Conservation (phyloP, 108 stramenopile species). For the Discostella stelligeroides region DNA sequence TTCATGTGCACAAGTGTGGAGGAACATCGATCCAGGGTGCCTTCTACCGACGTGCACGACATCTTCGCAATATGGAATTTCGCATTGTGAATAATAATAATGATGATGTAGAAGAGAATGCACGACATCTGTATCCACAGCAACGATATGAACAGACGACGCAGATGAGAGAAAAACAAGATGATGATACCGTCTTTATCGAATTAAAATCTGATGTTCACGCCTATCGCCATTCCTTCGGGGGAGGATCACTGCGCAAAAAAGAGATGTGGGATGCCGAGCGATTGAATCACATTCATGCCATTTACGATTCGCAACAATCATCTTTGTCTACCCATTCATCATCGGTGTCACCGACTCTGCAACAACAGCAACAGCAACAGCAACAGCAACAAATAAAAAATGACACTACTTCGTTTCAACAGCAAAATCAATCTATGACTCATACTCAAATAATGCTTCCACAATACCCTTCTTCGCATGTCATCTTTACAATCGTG, state of each 20-base stretch:
- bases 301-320: constrained; percentile 10
- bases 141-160: too few relatives aligned
- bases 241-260: constrained; percentile 7
- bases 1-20: constrained; percentile 36
- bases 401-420: too few relatives aligned
- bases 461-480: too few relatives aligned
- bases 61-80: constrained; percentile 5
- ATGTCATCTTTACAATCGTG: constrained; percentile 40
- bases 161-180: too few relatives aligned
- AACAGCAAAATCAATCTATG: too few relatives aligned
- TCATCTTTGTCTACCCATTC: background rate
- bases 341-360: background rate
- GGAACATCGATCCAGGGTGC: constrained; percentile 36
- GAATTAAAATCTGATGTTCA: constrained; percentile 12
- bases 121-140: too few relatives aligned
- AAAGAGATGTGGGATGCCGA: constrained; percentile 16
- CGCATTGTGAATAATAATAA: background rate
- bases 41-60: constrained; percentile 3
- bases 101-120: constrained; percentile 3
- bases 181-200: background rate
- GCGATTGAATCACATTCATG: constrained; percentile 13
- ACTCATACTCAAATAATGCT: too few relatives aligned
- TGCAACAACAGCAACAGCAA: too few relatives aligned
- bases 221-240: constrained; percentile 27
- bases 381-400: too few relatives aligned